phyloP scores from a whole-genome alignment of 192 early-diverging fungal genomes.

The Rhizophagus sp. region DNA sequence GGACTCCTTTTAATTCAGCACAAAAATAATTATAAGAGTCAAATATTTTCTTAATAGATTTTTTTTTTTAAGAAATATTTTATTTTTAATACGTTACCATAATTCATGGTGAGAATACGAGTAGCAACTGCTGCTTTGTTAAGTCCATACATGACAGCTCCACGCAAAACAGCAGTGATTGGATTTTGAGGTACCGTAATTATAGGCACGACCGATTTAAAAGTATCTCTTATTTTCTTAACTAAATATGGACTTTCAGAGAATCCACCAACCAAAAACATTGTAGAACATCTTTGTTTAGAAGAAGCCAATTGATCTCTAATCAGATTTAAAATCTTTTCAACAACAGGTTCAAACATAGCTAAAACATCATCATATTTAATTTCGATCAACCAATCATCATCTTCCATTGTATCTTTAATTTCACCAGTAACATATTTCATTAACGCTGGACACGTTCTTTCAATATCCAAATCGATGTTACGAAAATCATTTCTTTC shows the following conservation, averaged over 20 bases:
- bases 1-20: not conserved
- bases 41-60: not conserved
- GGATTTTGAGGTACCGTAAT: conserved; percentile 44
- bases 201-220: conserved; percentile 43
- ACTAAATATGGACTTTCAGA: conserved; percentile 58
- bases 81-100: not conserved
- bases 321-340: conserved; percentile 28
- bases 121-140: not conserved
- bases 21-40: not conserved
- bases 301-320: conserved; percentile 36
- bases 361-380: not conserved
- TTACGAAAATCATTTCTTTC: not conserved
- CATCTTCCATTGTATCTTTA: not conserved
- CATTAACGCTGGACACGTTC: not conserved
- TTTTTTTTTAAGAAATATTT: not conserved
- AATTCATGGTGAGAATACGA: not conserved
- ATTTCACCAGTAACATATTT: conserved; percentile 4
- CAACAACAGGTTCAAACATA: conserved; percentile 11
- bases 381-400: conserved; percentile 19
- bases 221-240: conserved; percentile 47
- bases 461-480: conserved; percentile 5
- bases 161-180: conserved; percentile 52
- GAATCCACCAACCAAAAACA: conserved; percentile 58
- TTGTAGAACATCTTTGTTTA: conserved; percentile 32
- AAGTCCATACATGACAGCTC: conserved; percentile 36